Conservation (phyloP, 352 stramenopile genomes). For the Pythium utonaiense region DNA sequence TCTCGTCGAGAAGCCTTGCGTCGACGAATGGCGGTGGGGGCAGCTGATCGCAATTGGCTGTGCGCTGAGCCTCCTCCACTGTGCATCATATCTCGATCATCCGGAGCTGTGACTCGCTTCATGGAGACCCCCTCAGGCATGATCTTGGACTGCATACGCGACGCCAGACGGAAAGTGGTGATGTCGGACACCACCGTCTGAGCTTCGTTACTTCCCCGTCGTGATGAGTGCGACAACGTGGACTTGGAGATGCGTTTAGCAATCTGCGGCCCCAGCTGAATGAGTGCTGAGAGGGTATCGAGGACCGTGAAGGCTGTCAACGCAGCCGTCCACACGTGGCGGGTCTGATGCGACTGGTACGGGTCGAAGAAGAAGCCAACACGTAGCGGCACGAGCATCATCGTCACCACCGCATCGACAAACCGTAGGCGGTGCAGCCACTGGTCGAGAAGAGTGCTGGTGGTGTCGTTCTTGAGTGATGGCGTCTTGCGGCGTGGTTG, state of each 20-base stretch:
- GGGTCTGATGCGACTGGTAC: slow-evolving; percentile 5
- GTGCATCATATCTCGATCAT: too few species aligned
- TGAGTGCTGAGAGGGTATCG: not conserved
- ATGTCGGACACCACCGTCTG: slow-evolving; percentile 12
- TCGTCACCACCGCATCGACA: slow-evolving; percentile 1
- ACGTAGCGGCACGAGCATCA: slow-evolving; percentile 21
- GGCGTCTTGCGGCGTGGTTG: too few species aligned
- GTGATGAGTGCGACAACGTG: not conserved
- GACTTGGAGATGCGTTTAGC: not conserved
- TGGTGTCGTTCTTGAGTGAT: too few species aligned
- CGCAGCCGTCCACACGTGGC: slow-evolving; percentile 14
- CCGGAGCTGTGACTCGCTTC: not conserved
- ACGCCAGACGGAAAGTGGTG: slow-evolving; percentile 20
- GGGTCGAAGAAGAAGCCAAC: slow-evolving; percentile 38
- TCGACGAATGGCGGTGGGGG: too few species aligned
- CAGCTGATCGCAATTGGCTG: slow-evolving; percentile 33
- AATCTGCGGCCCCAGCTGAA: slow-evolving; percentile 4
- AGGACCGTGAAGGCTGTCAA: slow-evolving; percentile 24
- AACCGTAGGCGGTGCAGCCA: slow-evolving; percentile 1
- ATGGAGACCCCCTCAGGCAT: slow-evolving; percentile 5
- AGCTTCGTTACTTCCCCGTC: slow-evolving; percentile 3
- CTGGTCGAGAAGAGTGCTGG: too few species aligned
- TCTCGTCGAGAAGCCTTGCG: too few species aligned
- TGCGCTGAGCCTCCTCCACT: not conserved
- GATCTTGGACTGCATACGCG: slow-evolving; percentile 26